A percentile compares a stretch with the other conserved stretches of the same genome.
phyloP scores from a whole-genome alignment of 2,329 filamentous ascomycete species.

The Colletotrichum tanaceti region DNA sequence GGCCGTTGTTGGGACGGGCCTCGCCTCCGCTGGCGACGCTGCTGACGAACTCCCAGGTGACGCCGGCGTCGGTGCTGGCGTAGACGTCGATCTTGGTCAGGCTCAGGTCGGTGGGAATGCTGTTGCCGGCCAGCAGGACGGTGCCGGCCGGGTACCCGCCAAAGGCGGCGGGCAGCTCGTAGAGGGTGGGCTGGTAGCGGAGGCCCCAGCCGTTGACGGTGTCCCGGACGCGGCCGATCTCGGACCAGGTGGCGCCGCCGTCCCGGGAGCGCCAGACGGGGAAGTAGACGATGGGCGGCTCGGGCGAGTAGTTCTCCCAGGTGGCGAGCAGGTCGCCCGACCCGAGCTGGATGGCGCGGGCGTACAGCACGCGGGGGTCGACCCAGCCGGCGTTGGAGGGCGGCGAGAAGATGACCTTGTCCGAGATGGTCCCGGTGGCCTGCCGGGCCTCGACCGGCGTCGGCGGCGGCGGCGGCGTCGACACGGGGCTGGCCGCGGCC shows the following conservation, averaged over 20 bases:
- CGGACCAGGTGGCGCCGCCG: constrained; percentile 69
- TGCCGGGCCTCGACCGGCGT: constrained; percentile 35
- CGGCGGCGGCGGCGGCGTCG: constrained; percentile 30
- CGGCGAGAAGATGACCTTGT: constrained; percentile 56
- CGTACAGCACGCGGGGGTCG: constrained; percentile 57
- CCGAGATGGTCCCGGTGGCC: constrained; percentile 39
- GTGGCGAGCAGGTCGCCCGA: constrained; percentile 62
- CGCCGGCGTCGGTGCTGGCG: constrained; percentile 69
- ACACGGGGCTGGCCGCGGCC: constrained; percentile 30
- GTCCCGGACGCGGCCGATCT: constrained; percentile 72
- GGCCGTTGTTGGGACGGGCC: constrained; percentile 71
- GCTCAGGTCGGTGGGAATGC: constrained; percentile 69
- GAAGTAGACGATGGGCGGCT: constrained; percentile 66
- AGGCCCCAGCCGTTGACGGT: constrained; percentile 73
- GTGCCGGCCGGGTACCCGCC: constrained; percentile 71
- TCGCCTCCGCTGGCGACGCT: constrained; percentile 72
- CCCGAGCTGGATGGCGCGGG: constrained; percentile 56
- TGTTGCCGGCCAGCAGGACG: constrained; percentile 71
- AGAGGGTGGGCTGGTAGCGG: constrained; percentile 76
- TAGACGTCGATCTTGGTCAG: constrained; percentile 77
- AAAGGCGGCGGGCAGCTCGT: constrained; percentile 68
- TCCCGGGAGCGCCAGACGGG: constrained; percentile 65
- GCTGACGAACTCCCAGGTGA: constrained; percentile 74
- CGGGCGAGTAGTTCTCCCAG: constrained; percentile 67
- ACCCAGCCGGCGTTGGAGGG: constrained; percentile 55